These are phyloP conservation scores for Crotalaria pallida DNA, from an alignment of 306 rosid genomes.

Conservation along the genomic window DNA sequence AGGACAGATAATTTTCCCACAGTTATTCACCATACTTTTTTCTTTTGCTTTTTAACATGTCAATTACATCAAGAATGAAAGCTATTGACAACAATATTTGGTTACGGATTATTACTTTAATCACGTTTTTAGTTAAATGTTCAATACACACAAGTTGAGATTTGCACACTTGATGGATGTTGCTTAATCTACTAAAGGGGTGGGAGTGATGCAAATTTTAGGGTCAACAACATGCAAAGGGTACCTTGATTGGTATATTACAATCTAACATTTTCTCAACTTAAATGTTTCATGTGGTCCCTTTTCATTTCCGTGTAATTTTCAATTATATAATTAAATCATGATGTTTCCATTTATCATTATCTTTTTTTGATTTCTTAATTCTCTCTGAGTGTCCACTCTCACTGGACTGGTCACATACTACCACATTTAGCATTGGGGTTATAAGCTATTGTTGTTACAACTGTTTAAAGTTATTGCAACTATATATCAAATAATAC, in stretches of 20 bases:
- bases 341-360: slow-evolving; percentile 11
- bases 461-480: neutral
- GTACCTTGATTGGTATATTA: slow-evolving; percentile 14
- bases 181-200: neutral
- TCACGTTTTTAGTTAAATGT: neutral
- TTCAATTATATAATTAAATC: neutral
- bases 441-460: neutral
- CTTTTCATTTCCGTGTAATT: neutral
- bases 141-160: neutral
- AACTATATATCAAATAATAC: neutral
- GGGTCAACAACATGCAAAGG: slow-evolving; percentile 5
- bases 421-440: neutral
- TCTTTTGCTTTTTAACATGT: neutral
- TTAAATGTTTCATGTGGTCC: neutral
- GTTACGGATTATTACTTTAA: neutral
- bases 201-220: slow-evolving; percentile 4
- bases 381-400: neutral
- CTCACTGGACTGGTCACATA: neutral
- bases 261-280: slow-evolving; percentile 6
- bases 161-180: slow-evolving; percentile 10
- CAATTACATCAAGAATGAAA: slow-evolving; percentile 2
- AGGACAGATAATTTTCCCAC: neutral
- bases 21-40: neutral
- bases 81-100: neutral
- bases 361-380: neutral